Base-by-base conservation (phyloP, 306 rosid species). In the Alnus rubra region DNA sequence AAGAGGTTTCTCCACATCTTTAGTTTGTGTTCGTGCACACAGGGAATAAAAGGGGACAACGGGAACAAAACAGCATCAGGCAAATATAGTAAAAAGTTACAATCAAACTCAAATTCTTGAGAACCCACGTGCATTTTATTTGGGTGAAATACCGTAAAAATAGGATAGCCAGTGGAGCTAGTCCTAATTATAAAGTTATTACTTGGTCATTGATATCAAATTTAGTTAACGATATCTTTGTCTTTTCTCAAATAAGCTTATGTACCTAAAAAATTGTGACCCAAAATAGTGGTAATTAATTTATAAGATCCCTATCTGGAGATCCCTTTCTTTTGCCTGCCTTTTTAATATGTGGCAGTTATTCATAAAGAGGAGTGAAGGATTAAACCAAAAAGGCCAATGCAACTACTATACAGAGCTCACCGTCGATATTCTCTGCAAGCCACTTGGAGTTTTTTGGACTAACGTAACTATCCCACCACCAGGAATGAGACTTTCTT, bases 381-480 rank as follows among this genome's bases (percentile, higher is more conserved):
- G 19, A 75, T n/a, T 7, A 80, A 68, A 77, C 62, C 71, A 44
- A 54, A 33, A 78, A 74, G 74, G 44, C 10, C 9, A 49, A 79
- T 73, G 62, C 74, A 69, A 45, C 19, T 73, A 54, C 28, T 23
- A 23, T 23, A 23, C 50, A 3, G 60, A 69, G 52, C 84, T 78
- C 82, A 96, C 99, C 98, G 71, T 89, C 99, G 50, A 88, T 92
- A 88, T 90, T 96, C 60, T 91, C 98, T n/a, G 79, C 77, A 52
- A 90, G 98, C 99, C 97, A 95, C 79, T 76, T 95, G 31, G 97
- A 91, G 86, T 88, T 96, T 82, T 87, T 96, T 73, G 89, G 89
- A 85, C 84, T 84, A 74, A 93, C 48, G 77, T 90, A 93, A 84
- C 97, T 90, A 74, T 96, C 99, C 99, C 99, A 96, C 99, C 99